These are phyloP conservation scores for Ophiostoma ips DNA, from an alignment of 2,329 filamentous ascomycete genomes.

Conservation along the genomic window DNA sequence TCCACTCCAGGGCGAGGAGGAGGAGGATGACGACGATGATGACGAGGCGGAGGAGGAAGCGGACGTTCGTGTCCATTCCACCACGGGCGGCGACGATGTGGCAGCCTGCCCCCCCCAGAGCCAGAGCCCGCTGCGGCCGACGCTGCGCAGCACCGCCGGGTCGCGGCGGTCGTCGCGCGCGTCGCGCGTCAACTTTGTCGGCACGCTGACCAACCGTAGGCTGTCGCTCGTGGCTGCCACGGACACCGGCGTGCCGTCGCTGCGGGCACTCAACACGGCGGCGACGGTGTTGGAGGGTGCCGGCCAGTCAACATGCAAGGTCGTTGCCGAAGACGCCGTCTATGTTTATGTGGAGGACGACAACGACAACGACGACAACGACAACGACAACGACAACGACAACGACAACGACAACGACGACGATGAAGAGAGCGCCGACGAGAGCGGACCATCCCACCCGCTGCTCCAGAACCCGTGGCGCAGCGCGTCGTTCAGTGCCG, in stretches of 20 bases:
- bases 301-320: not conserved
- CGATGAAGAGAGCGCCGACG: conserved; percentile 2
- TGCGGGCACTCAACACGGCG: conserved; percentile 20
- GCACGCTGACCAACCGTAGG: conserved; percentile 23
- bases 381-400: conserved; percentile 13
- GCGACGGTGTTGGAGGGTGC: conserved; percentile 8
- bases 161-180: conserved; percentile 28
- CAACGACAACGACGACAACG: conserved; percentile 11
- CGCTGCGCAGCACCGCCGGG: not conserved
- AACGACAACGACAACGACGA: conserved; percentile 16
- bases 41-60: conserved; percentile 48
- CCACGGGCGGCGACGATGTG: conserved; percentile 20
- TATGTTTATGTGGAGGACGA: not conserved
- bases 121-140: not conserved
- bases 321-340: not conserved
- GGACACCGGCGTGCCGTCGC: conserved; percentile 24
- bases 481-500: conserved; percentile 1
- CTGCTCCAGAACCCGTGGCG: conserved; percentile 32
- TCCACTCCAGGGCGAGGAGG: conserved; percentile 40
- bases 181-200: conserved; percentile 32
- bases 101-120: not conserved
- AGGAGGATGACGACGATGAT: conserved; percentile 45
- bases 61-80: too few relatives aligned
- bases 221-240: conserved; percentile 16
- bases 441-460: conserved; percentile 18